These are phyloP conservation scores for Cymodocea nodosa DNA, from an alignment of 116 monocot genomes.

Conservation along the genomic window DNA sequence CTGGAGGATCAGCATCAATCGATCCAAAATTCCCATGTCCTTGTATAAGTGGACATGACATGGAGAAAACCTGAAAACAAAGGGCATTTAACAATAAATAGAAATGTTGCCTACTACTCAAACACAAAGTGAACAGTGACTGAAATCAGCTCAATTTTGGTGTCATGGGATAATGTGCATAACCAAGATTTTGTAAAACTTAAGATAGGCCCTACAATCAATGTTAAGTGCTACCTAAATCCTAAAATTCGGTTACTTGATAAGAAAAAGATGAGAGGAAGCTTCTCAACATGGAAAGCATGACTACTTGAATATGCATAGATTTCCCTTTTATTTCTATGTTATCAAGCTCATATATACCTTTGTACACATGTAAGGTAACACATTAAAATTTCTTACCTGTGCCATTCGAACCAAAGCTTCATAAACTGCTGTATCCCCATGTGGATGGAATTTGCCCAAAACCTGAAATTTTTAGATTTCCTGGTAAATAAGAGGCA, in stretches of 20 bases:
- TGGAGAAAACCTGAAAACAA: slow-evolving; percentile 58
- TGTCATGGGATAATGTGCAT: too few relatives aligned
- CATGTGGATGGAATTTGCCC: slow-evolving; percentile 98
- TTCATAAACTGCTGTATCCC: slow-evolving; percentile 95
- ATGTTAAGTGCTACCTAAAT: too few relatives aligned
- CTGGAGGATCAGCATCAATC: slow-evolving; percentile 96
- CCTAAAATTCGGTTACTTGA: too few relatives aligned
- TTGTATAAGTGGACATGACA: slow-evolving; percentile 71
- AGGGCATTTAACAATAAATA: neutral
- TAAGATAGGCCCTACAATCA: too few relatives aligned
- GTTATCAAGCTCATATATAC: too few relatives aligned
- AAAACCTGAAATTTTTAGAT: slow-evolving; percentile 50
- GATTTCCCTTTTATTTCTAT: too few relatives aligned
- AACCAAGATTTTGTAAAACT: too few relatives aligned
- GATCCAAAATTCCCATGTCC: slow-evolving; percentile 99
- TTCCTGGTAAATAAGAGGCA: neutral
- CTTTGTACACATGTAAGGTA: neutral
- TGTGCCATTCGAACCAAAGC: slow-evolving; percentile 97
- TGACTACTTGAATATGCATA: too few relatives aligned
- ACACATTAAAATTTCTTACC: slow-evolving; percentile 27
- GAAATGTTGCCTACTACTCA: neutral
- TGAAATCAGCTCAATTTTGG: too few relatives aligned
- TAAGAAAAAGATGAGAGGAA: too few relatives aligned
- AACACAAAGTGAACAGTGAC: too few relatives aligned
- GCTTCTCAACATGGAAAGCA: too few relatives aligned